A percentile compares a stretch with the other conserved stretches of the same genome.
These are phyloP conservation scores for Pseudogymnoascus sp. DNA, from an alignment of 2,329 filamentous ascomycete genomes.

Conservation along the genomic window DNA sequence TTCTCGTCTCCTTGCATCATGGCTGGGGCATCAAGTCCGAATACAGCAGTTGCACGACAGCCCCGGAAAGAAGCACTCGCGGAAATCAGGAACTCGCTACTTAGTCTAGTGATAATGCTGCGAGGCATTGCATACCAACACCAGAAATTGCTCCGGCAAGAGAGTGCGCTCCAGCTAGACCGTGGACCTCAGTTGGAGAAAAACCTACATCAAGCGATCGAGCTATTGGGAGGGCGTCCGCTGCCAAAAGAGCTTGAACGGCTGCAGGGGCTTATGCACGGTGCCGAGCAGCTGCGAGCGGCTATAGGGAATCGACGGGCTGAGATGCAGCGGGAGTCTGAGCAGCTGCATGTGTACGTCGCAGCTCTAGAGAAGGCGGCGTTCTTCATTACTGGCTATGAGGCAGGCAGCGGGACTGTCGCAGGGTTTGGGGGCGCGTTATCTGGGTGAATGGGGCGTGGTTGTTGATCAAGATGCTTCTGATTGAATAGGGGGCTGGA, in stretches of 20 bases:
- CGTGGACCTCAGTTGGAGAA: not conserved
- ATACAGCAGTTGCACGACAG: not conserved
- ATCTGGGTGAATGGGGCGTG: not conserved
- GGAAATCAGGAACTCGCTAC: not conserved
- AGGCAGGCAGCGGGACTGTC: not conserved
- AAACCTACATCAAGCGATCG: not conserved
- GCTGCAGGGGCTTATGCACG: not conserved
- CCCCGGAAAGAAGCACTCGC: not conserved
- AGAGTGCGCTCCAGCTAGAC: not conserved
- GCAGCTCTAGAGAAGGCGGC: not conserved
- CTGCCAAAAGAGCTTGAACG: not conserved
- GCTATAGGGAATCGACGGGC: not conserved
- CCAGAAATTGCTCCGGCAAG: not conserved
- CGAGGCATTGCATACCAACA: not conserved
- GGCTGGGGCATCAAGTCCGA: not conserved
- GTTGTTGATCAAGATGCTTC: not conserved
- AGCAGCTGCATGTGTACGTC: not conserved
- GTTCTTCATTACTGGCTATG: not conserved
- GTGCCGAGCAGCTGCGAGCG: not conserved
- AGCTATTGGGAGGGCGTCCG: not conserved
- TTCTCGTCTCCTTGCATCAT: not conserved
- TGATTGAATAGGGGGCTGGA: not conserved
- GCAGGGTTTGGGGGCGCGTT: not conserved
- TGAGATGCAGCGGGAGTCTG: not conserved
- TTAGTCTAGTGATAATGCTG: not conserved